phyloP scores from a whole-genome alignment of 2,329 filamentous ascomycete species.

The Fonsecaea pugnacius region DNA sequence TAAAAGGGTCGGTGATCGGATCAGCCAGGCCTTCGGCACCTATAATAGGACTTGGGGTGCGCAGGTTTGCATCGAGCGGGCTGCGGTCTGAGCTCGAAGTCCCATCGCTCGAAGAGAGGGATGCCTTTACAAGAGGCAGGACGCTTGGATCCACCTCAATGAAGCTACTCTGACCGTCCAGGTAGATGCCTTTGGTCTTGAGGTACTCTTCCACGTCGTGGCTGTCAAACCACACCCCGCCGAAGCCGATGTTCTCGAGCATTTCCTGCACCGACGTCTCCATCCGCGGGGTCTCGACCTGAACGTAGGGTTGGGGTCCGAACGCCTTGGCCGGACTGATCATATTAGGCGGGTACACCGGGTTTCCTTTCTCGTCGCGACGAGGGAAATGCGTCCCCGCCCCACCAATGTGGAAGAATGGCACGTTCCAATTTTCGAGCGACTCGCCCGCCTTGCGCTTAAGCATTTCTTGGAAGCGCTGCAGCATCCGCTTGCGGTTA shows the following conservation, averaged over 20 bases:
- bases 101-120: conserved; percentile 12
- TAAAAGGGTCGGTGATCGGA: conserved; percentile 16
- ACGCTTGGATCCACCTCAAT: conserved; percentile 34
- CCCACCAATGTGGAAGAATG: conserved; percentile 69
- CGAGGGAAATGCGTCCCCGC: conserved; percentile 67
- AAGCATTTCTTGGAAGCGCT: conserved; percentile 47
- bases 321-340: conserved; percentile 30
- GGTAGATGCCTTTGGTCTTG: conserved; percentile 46
- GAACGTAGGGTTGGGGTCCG: conserved; percentile 32
- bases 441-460: conserved; percentile 50
- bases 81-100: conserved; percentile 17
- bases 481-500: conserved; percentile 46
- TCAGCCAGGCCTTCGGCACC: neutral
- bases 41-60: conserved; percentile 25
- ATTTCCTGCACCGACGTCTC: conserved; percentile 38
- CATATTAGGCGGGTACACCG: conserved; percentile 42
- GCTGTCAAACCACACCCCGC: conserved; percentile 76
- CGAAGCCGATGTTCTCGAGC: conserved; percentile 61
- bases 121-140: conserved; percentile 15
- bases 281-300: conserved; percentile 37
- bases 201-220: conserved; percentile 79
- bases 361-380: conserved; percentile 45
- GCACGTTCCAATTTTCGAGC: conserved; percentile 63
- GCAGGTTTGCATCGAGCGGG: conserved; percentile 19
- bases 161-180: conserved; percentile 41